Percentiles rank a stretch among this genome's conserved stretches.
phyloP scores from a whole-genome alignment of 2,329 filamentous ascomycete genomes.

The Biscogniauxia mediterranea region DNA sequence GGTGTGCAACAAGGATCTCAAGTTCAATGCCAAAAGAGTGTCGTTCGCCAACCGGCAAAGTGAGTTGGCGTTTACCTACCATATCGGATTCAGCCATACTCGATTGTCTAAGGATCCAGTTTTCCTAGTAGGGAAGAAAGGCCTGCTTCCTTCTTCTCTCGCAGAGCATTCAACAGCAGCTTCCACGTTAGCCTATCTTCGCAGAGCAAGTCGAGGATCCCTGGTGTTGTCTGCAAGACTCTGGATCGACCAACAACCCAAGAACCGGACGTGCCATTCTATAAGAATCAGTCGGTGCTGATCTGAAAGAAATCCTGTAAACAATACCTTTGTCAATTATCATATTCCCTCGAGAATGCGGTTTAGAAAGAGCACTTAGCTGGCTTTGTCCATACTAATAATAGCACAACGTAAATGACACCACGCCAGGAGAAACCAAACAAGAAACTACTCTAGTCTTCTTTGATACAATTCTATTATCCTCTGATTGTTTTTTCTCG shows the following conservation, averaged over 20 bases:
- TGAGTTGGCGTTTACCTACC: constrained; percentile 6
- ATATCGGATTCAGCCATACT: constrained; percentile 4
- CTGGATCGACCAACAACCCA: neutral
- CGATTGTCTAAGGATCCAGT: neutral
- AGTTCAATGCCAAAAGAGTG: constrained; percentile 32
- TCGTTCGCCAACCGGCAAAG: constrained; percentile 19
- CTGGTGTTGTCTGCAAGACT: neutral
- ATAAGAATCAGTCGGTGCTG: neutral
- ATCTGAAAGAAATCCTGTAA: neutral
- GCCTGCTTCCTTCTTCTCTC: neutral
- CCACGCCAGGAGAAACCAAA: neutral
- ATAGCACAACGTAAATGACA: neutral
- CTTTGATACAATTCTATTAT: constrained; percentile 17
- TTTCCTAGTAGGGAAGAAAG: neutral
- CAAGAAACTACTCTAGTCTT: neutral
- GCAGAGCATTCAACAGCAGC: neutral
- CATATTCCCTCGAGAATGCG: neutral
- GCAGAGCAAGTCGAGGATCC: neutral
- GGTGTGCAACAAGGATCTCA: constrained; percentile 23
- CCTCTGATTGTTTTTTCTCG: constrained; percentile 15
- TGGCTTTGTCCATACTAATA: neutral
- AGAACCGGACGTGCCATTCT: neutral
- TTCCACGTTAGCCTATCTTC: neutral
- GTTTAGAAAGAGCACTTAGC: neutral
- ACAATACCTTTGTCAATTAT: neutral